Base-by-base conservation (phyloP, 768 basidiomycete genomes). In the Termitomyces sp. region DNA sequence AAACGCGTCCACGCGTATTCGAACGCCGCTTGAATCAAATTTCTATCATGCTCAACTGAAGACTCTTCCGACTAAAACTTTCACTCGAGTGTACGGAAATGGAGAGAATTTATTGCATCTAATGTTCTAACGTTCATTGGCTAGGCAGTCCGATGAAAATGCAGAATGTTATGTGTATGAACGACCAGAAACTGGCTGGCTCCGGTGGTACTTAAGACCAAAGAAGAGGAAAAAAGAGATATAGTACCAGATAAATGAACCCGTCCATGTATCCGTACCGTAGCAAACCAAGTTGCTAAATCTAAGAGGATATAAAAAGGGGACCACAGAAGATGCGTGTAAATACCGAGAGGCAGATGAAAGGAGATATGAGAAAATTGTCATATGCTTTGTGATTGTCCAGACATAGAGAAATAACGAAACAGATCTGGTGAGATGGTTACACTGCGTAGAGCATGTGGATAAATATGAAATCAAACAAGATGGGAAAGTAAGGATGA, bases 1-100 rank as follows among this genome's bases (percentile, higher is more conserved):
- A 60, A 65, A 69, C 68, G 68, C 68, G 68, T 67, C 50, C 56
- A 67, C 67, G 67, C 67, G 68, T 65, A 65, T 68, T 69, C 57
- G 60, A 64, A 63, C 67, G 65, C 61, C 67, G 65, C 67, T 66
- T 63, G 64, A 65, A 65, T 54, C 50, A 63, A 65, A 63, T 56
- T 63, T 61, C 49, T 59, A 17, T 14, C 10, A 8, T 20, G 25
- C 47, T 56, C 20, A 25, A 25, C 25, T 25, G 25, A 25, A 25
- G 37, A 11, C 37, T 37, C 37, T 11, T 37, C 25, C 34, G 12
- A 55, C 36, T 7, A 25, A 10, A 1, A 43, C 12, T 47, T 46
- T 1, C 2, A 25, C 45, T 25, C 45, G 31, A 48, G 8, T 11
- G 47, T 5, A 31, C 29, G 14, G 10, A 47, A 20, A 11, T 47